Base-by-base conservation (phyloP, 2,329 filamentous ascomycete genomes). In the Cryphonectria japonica region DNA sequence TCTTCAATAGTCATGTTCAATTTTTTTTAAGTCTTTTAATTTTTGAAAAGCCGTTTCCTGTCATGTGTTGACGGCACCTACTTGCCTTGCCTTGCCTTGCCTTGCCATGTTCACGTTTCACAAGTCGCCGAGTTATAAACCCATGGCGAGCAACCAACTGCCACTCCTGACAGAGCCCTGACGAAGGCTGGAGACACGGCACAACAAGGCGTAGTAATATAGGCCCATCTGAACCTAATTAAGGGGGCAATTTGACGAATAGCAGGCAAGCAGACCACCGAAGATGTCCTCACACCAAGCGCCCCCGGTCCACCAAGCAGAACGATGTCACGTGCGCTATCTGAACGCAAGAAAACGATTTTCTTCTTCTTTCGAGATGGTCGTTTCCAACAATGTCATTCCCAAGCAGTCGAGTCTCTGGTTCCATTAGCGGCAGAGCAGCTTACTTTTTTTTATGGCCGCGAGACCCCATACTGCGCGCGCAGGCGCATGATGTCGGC, bases 401-500 rank as follows among this genome's bases (percentile, higher is more conserved):
- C 29, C 14, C 22, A 22, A 6, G 43, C 43, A 16, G 11, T 9
- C 16, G 1, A 32, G 8, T 13, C 14, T 19, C 22, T 29, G 16
- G 37, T 37, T n/a, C 7, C 46, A 7, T 11, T 26, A 3, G 4
- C 14, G 13, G n/a, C 39, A n/a, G 34, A n/a, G 34, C 37, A 8
- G 22, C 34, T 9, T 6, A 46, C 67, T 50, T 19, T 7, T 50
- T 67, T 7, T 50, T 67, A 69, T n/a, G 50, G 2, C 65, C 66
- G 57, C 62, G 70, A 62, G 7, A 63, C 62, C 19, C 66, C 67
- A 41, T 67, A 73, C 63, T 73, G 71, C 74, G 91, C 90, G 69
- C 94, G 87, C 69, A 98, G 83, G 52, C 91, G 85, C 83, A 97
- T 87, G 69, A 98, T 91, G 80, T 98, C 94, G 72, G 88, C 88